Evolutionary conservation across 2,329 filamentous ascomycete species (phyloP).

Genomic region (Ophiostoma novo-ulmi): DNA sequence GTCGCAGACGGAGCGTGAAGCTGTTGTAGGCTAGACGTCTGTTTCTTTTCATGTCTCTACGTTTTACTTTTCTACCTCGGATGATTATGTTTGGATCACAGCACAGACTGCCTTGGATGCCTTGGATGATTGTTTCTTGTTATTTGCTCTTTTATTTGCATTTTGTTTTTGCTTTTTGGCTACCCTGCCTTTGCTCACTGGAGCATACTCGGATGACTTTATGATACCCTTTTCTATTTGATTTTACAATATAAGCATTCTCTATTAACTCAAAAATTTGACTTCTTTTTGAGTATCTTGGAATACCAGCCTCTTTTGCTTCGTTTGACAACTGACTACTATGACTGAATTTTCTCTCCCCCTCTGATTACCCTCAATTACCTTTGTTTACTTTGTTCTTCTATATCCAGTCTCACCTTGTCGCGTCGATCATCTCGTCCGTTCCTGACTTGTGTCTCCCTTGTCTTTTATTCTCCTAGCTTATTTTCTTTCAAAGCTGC

Average conservation of each 20-base stretch:
- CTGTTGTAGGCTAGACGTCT: constrained; percentile 7
- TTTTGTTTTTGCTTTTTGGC: not conserved
- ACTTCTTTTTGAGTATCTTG: not conserved
- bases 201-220: constrained; percentile 20
- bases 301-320: not conserved
- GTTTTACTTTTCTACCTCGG: not conserved
- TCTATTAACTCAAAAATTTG: not conserved
- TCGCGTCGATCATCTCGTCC: not conserved
- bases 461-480: not conserved
- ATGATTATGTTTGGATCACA: not conserved
- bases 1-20: constrained; percentile 21
- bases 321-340: not conserved
- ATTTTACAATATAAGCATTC: constrained; percentile 7
- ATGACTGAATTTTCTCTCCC: not conserved
- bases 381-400: not conserved
- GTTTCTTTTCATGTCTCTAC: not conserved
- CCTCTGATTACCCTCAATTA: not conserved
- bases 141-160: not conserved
- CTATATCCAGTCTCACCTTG: not conserved
- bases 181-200: not conserved
- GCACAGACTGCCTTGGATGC: constrained; percentile 1
- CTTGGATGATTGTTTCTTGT: not conserved
- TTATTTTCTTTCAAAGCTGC: not conserved
- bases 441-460: not conserved
- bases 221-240: constrained; percentile 21